A percentile compares a stretch with the other conserved stretches of the same genome.
These are phyloP conservation scores for Jasminum sambac DNA, from an alignment of 257 asterid genomes.

Conservation along the genomic window DNA sequence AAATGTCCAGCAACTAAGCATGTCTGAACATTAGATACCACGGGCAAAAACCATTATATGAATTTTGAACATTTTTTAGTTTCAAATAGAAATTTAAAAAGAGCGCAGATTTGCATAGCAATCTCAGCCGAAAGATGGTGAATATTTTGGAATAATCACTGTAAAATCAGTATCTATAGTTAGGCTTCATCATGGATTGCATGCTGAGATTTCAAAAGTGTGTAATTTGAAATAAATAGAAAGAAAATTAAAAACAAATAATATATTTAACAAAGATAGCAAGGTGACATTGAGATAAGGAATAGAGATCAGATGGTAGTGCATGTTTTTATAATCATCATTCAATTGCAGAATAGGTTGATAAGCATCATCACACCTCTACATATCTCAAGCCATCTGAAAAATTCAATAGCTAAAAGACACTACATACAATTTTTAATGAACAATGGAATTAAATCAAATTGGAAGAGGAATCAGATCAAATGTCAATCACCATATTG, in stretches of 20 bases:
- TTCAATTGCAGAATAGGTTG: slow-evolving; percentile 56
- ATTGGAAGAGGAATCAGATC: slow-evolving; percentile 33
- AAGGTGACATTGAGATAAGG: neutral
- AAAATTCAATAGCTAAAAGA: neutral
- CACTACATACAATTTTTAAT: neutral
- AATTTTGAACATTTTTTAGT: neutral
- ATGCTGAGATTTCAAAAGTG: slow-evolving; percentile 1
- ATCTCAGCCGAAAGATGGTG: slow-evolving; percentile 97
- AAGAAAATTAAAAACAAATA: neutral
- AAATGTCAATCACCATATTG: slow-evolving; percentile 48
- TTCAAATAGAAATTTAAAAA: neutral
- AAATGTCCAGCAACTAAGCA: slow-evolving; percentile 44
- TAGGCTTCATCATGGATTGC: slow-evolving; percentile 53
- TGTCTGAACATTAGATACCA: slow-evolving; percentile 57
- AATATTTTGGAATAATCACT: slow-evolving; percentile 50
- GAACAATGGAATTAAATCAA: neutral
- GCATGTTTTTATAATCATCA: slow-evolving; percentile 68
- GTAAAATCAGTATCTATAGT: slow-evolving; percentile 32
- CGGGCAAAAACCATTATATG: slow-evolving; percentile 28
- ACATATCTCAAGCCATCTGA: slow-evolving; percentile 11
- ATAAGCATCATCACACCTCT: slow-evolving; percentile 48
- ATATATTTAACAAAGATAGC: neutral
- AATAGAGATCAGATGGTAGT: slow-evolving; percentile 85
- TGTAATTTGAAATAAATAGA: neutral
- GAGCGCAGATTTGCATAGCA: slow-evolving; percentile 24